Conservation (phyloP, 345 rosid species). For the Moricandia moricandioides region DNA sequence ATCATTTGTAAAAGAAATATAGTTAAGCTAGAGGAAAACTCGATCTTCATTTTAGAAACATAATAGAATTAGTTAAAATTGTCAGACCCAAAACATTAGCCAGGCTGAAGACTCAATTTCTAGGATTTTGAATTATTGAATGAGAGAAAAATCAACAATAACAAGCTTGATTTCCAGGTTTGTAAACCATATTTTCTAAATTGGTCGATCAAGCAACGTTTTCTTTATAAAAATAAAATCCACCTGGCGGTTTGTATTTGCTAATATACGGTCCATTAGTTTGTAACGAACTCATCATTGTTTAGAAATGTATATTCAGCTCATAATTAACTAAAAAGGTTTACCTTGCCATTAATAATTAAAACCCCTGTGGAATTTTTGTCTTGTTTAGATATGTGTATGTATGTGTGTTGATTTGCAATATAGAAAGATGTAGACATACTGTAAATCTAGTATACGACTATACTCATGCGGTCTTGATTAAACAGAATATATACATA, state of each 20-base stretch:
- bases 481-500: constrained; percentile 19
- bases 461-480: constrained; percentile 24
- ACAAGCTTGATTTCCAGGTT: neutral
- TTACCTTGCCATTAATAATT: constrained; percentile 33
- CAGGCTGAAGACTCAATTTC: neutral
- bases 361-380: constrained; percentile 7
- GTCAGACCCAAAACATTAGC: neutral
- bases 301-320: constrained; percentile 24
- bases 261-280: neutral
- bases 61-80: neutral
- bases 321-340: constrained; percentile 37
- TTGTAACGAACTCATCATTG: constrained; percentile 27
- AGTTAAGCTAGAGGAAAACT: neutral
- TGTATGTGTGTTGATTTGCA: neutral
- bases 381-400: neutral
- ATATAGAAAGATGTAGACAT: constrained; percentile 22
- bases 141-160: neutral
- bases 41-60: neutral
- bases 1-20: neutral
- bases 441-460: constrained; percentile 26
- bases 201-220: neutral
- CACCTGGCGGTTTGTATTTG: neutral
- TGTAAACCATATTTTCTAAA: neutral
- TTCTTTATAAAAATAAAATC: neutral
- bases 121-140: neutral